A percentile compares a stretch with the other conserved stretches of the same genome.
Conservation (phyloP, 495 filamentous ascomycete species). For the Penicillium steckii region DNA sequence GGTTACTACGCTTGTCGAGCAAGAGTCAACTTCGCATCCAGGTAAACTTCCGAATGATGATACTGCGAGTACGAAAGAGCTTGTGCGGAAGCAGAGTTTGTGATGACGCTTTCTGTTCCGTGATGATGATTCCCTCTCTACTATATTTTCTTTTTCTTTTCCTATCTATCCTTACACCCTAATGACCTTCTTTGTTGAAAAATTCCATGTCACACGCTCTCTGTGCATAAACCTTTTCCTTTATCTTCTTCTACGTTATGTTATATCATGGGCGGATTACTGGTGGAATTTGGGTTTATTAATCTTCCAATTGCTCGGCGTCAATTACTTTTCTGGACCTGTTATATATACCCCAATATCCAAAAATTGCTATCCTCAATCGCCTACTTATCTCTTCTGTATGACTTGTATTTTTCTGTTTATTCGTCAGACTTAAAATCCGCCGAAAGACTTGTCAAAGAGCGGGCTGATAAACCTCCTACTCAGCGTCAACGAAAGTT, state of each 20-base stretch:
- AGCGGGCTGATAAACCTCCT: too few relatives aligned
- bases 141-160: not conserved
- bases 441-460: too few relatives aligned
- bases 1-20: constrained; percentile 33
- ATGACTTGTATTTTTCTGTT: too few relatives aligned
- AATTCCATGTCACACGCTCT: not conserved
- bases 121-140: not conserved
- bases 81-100: constrained; percentile 24
- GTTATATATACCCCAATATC: not conserved
- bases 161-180: not conserved
- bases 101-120: constrained; percentile 5
- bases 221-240: not conserved
- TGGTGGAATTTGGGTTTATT: not conserved
- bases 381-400: too few relatives aligned
- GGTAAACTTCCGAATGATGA: constrained; percentile 13
- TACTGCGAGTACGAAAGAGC: constrained; percentile 24
- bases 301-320: not conserved
- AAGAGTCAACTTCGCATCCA: constrained; percentile 18
- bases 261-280: not conserved
- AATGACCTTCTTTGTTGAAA: not conserved
- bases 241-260: not conserved
- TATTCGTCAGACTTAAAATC: too few relatives aligned
- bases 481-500: too few relatives aligned
- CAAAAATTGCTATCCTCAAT: not conserved
- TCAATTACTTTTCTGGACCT: not conserved